Percentiles rank a stretch among this genome's conserved stretches.
These are phyloP conservation scores for Curvularia spicifera DNA, from an alignment of 2,329 filamentous ascomycete species.

Conservation along the genomic window DNA sequence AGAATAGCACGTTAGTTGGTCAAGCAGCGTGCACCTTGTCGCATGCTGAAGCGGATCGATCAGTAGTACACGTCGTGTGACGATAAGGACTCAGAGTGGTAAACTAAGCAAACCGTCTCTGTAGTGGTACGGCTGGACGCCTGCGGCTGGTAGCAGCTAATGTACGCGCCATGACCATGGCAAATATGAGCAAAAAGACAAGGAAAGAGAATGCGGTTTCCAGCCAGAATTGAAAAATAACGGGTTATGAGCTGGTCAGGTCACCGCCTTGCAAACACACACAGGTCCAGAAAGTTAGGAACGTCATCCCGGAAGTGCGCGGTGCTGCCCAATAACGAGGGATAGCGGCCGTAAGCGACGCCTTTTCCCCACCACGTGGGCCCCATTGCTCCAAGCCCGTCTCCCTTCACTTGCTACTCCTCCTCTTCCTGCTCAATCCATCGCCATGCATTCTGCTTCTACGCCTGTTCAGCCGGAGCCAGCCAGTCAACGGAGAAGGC, in stretches of 20 bases:
- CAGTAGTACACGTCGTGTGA: slow-evolving; percentile 42
- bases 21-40: slow-evolving; percentile 43
- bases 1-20: slow-evolving; percentile 30
- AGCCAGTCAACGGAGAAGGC: slow-evolving; percentile 1
- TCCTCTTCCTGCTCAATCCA: slow-evolving; percentile 6
- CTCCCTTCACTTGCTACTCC: slow-evolving; percentile 8
- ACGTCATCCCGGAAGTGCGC: slow-evolving; percentile 23
- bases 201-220: slow-evolving; percentile 5
- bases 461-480: background rate
- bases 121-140: slow-evolving; percentile 16
- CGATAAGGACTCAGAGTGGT: slow-evolving; percentile 36
- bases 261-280: slow-evolving; percentile 34
- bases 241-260: slow-evolving; percentile 29
- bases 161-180: slow-evolving; percentile 32
- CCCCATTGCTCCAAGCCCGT: slow-evolving; percentile 17
- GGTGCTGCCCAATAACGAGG: slow-evolving; percentile 24
- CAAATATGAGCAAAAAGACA: slow-evolving; percentile 6
- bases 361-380: slow-evolving; percentile 15
- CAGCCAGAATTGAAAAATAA: slow-evolving; percentile 15
- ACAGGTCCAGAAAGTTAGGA: slow-evolving; percentile 21
- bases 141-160: slow-evolving; percentile 6
- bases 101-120: slow-evolving; percentile 35
- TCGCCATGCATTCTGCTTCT: slow-evolving; percentile 11
- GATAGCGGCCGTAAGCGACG: slow-evolving; percentile 18
- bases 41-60: slow-evolving; percentile 44